Evolutionary conservation across 2,329 filamentous ascomycete genomes (phyloP).

Genomic region (Colletotrichum gigasporum): DNA sequence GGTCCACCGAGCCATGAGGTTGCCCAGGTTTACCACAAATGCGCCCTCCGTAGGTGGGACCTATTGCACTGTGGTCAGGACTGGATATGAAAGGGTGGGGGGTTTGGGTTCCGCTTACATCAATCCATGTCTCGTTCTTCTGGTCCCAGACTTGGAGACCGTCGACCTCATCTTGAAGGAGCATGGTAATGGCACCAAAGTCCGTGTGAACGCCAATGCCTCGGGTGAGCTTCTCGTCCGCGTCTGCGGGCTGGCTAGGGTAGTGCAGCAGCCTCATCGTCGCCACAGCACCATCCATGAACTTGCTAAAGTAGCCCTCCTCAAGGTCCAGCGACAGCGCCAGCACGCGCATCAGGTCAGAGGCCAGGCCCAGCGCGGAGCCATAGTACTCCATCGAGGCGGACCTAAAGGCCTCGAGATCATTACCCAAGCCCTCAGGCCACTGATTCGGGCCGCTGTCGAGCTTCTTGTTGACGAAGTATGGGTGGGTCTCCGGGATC

Average conservation of each 20-base stretch:
- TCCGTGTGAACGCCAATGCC: constrained; percentile 62
- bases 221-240: constrained; percentile 43
- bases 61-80: constrained; percentile 32
- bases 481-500: constrained; percentile 50
- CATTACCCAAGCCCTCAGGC: constrained; percentile 46
- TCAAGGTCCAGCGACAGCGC: constrained; percentile 52
- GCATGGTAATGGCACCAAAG: constrained; percentile 65
- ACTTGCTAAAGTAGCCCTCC: constrained; percentile 52
- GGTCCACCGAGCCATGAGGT: constrained; percentile 60
- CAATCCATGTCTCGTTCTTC: constrained; percentile 53
- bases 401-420: constrained; percentile 44
- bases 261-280: constrained; percentile 60
- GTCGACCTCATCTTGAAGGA: constrained; percentile 59
- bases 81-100: not conserved
- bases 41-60: constrained; percentile 55
- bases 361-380: constrained; percentile 49
- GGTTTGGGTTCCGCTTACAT: constrained; percentile 35
- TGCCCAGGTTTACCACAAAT: constrained; percentile 62
- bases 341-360: constrained; percentile 51
- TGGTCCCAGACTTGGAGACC: constrained; percentile 62
- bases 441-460: constrained; percentile 52
- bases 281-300: constrained; percentile 53
- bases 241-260: constrained; percentile 49
- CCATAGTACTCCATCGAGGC: constrained; percentile 51
- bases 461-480: constrained; percentile 51